Evolutionary conservation across 768 basidiomycete species (phyloP), one percentile per base, ranked within the genome.

Genomic region (Leccinum subgranulosum): DNA sequence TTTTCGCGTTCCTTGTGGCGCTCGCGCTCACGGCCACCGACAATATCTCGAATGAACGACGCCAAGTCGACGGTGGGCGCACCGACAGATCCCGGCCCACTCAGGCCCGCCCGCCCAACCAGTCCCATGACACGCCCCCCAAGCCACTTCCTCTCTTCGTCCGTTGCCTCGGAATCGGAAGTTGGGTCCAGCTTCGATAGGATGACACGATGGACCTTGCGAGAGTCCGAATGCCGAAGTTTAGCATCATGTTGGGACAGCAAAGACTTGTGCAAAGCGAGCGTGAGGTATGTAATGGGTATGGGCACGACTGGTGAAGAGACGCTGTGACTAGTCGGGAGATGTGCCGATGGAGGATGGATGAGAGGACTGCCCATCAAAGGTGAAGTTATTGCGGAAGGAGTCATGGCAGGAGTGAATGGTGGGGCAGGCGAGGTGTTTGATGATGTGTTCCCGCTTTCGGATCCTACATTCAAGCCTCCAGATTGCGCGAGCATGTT

Each of bases 181-280:
- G 64, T 67, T 53, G 55, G 60, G 53, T 84, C 87, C 21, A 88
- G 67, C 63, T 83, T 86, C 57, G 76, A 81, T 60, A 85, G 77
- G 39, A 89, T 75, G 43, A 81, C 84, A 15, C 84, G 80, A 49
- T 86, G 82, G 15, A 87, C 83, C 55, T 82, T 83, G 53, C 85
- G 82, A 11, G 80, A 76, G 57, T 86, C 85, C 21, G 78, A 72
- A 52, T 73, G 69, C 50, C 72, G 64, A 31, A 68, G 43, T 28
- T 61, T 72, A 19, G 61, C 54, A 45, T 72, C 70, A 4, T 73
- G 72, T n/a, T 70, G 63, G 11, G 61, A 65, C 25, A 62, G 61
- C 43, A 70, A 58, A 9, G 60, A 60, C 51, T 47, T 61, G 55
- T 70, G 62, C 45, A 66, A 39, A 53, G 54, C 52, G 58, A 67